These are phyloP conservation scores for Pilatotrama ljubarskyi DNA, from an alignment of 768 basidiomycete species.

Conservation along the genomic window DNA sequence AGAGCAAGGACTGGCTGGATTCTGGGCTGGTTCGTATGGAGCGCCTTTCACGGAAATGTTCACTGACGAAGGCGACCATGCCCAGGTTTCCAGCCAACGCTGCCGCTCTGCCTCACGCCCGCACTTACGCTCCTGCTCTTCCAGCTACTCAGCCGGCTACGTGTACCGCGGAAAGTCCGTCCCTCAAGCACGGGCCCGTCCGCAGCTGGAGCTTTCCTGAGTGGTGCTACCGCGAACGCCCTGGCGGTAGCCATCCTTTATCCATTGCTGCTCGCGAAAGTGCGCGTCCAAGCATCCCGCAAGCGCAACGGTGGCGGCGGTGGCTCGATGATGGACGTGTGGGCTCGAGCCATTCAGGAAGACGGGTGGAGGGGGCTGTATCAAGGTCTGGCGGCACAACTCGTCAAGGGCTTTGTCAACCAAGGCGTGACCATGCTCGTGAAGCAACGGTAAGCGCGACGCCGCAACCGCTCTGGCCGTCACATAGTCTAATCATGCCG, in stretches of 20 bases:
- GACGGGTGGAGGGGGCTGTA: constrained; percentile 41
- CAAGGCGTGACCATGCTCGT: constrained; percentile 60
- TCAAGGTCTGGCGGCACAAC: constrained; percentile 52
- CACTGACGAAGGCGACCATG: not conserved
- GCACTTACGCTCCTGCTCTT: constrained; percentile 57
- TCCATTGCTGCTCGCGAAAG: constrained; percentile 62
- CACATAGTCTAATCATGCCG: not conserved
- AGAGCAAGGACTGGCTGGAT: constrained; percentile 51
- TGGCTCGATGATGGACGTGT: constrained; percentile 25
- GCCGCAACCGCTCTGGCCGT: not conserved
- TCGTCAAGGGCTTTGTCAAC: constrained; percentile 54
- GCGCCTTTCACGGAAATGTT: not conserved
- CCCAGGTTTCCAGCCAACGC: constrained; percentile 51
- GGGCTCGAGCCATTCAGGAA: constrained; percentile 12
- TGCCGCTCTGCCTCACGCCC: constrained; percentile 54
- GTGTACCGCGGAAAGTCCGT: constrained; percentile 29
- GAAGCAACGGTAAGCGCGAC: constrained; percentile 47
- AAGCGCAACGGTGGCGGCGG: constrained; percentile 21
- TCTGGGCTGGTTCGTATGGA: constrained; percentile 50
- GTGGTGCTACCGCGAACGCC: constrained; percentile 55
- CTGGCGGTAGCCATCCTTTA: constrained; percentile 51
- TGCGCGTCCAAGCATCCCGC: constrained; percentile 44
- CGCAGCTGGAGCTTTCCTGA: constrained; percentile 49
- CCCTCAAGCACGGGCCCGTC: constrained; percentile 37
- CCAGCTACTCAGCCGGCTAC: constrained; percentile 47